A percentile compares a stretch with the other conserved stretches of the same genome.
Evolutionary conservation across 129 eudicot species (phyloP).

Genomic region (Centella asiatica): DNA sequence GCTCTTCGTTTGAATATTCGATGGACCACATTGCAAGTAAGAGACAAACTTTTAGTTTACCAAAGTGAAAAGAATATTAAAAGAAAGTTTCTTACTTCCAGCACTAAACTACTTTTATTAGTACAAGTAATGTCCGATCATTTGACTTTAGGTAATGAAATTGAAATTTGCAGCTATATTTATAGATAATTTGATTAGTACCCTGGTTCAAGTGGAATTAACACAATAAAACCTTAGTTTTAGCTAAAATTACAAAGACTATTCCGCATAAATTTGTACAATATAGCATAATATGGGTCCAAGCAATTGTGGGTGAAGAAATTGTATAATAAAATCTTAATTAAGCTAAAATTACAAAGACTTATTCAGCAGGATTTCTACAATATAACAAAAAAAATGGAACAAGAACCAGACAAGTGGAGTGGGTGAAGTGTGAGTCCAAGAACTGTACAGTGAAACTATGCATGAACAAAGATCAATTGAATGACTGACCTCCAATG

Average conservation of each 20-base stretch:
- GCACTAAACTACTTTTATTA: not conserved
- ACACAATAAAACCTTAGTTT: not conserved
- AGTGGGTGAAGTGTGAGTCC: conserved; percentile 9
- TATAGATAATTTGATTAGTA: no score
- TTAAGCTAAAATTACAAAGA: no score
- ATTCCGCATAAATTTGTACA: not conserved
- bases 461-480: not conserved
- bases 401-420: not conserved
- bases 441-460: conserved; percentile 5
- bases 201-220: not conserved
- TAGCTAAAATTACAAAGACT: not conserved
- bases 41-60: not conserved
- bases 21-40: conserved; percentile 1
- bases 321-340: no score
- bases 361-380: no score
- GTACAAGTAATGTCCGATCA: not conserved
- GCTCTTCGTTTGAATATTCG: not conserved
- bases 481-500: conserved; percentile 59
- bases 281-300: no score
- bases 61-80: not conserved
- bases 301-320: no score
- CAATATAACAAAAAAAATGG: no score
- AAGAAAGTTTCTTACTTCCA: conserved; percentile 2
- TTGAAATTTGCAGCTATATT: not conserved
- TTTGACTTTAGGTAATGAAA: not conserved